phyloP scores from a whole-genome alignment of 1,284 basidiomycete species.

The Ceratobasidium papillatum region DNA sequence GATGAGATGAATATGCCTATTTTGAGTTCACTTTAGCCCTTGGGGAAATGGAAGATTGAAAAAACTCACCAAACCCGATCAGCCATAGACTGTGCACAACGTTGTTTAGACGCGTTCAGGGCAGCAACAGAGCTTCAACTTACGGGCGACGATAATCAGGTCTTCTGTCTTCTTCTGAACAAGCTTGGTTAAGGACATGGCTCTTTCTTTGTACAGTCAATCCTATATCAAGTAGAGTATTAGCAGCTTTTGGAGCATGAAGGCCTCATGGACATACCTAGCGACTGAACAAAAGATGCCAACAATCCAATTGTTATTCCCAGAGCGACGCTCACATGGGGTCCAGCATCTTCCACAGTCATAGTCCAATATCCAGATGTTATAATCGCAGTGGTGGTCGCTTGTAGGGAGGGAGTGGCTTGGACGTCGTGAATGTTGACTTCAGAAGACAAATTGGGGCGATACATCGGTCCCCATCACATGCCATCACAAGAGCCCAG shows the following conservation, averaged over 20 bases:
- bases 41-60: neutral
- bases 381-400: neutral
- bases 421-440: slow-evolving; percentile 21
- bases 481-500: slow-evolving; percentile 28
- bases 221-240: slow-evolving; percentile 53
- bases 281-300: slow-evolving; percentile 89
- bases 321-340: slow-evolving; percentile 60
- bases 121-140: slow-evolving; percentile 50
- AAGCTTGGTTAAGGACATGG: slow-evolving; percentile 84
- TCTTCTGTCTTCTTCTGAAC: slow-evolving; percentile 69
- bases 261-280: slow-evolving; percentile 58
- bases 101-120: slow-evolving; percentile 2
- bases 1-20: slow-evolving; percentile 81
- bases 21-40: neutral
- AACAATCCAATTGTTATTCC: slow-evolving; percentile 80
- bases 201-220: slow-evolving; percentile 95
- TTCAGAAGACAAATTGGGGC: slow-evolving; percentile 2
- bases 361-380: slow-evolving; percentile 1
- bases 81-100: slow-evolving; percentile 74
- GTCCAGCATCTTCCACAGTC: slow-evolving; percentile 39
- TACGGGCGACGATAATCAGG: slow-evolving; percentile 82
- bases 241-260: neutral
- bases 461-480: neutral
- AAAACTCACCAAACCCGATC: slow-evolving; percentile 72
- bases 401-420: neutral